Percentiles rank a stretch among this genome's conserved stretches.
Conservation (phyloP, 2,329 filamentous ascomycete genomes). For the Keithomyces neogunnii region DNA sequence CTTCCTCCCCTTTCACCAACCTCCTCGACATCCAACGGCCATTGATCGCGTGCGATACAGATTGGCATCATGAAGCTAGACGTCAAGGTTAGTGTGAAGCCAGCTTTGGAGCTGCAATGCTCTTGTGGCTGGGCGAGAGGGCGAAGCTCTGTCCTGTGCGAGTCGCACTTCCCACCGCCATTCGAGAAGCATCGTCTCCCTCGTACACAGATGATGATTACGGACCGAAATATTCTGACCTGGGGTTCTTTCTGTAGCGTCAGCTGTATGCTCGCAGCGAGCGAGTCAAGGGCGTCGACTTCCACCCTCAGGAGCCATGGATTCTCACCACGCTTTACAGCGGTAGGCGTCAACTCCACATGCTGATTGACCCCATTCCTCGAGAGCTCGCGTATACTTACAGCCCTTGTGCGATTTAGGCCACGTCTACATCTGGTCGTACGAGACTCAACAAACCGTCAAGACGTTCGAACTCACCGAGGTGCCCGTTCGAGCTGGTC, state of each 20-base stretch:
- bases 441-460: constrained; percentile 91
- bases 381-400: neutral
- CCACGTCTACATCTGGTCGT: constrained; percentile 99
- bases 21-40: neutral
- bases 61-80: constrained; percentile 31
- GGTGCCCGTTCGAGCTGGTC: constrained; percentile 91
- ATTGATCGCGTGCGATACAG: neutral
- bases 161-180: constrained; percentile 4
- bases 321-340: constrained; percentile 94
- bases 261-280: constrained; percentile 68
- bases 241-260: constrained; percentile 20
- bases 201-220: neutral
- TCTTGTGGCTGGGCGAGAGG: neutral
- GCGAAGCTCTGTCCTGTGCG: neutral
- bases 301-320: constrained; percentile 95
- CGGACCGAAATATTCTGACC: neutral
- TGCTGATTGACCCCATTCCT: neutral
- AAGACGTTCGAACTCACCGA: constrained; percentile 99
- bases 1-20: neutral
- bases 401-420: constrained; percentile 39
- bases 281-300: constrained; percentile 95
- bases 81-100: constrained; percentile 29
- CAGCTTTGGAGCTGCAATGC: neutral
- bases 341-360: constrained; percentile 40
- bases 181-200: neutral